These are phyloP conservation scores for Colletotrichum liaoningense DNA, from an alignment of 2,329 filamentous ascomycete species.

Conservation along the genomic window DNA sequence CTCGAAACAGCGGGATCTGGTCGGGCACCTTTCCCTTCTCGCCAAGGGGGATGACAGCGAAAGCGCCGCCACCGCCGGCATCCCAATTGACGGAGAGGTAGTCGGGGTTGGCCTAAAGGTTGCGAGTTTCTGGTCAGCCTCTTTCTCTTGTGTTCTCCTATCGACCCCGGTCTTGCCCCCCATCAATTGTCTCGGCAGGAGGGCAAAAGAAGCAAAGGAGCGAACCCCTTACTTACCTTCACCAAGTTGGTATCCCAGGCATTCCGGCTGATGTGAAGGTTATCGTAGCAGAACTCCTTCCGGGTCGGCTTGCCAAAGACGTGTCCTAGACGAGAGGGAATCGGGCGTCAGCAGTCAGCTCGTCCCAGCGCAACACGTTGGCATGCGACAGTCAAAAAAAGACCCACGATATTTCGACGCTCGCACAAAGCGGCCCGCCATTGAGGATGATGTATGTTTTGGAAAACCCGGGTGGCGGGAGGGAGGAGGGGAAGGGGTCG, in stretches of 20 bases:
- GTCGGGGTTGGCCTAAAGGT: slow-evolving; percentile 85
- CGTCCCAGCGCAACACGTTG: slow-evolving; percentile 42
- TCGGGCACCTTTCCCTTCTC: slow-evolving; percentile 94
- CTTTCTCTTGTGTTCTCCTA: background rate
- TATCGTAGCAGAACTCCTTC: slow-evolving; percentile 99
- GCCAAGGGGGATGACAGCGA: slow-evolving; percentile 91
- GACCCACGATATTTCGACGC: slow-evolving; percentile 76
- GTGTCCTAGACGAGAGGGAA: slow-evolving; percentile 75
- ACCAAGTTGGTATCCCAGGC: slow-evolving; percentile 99
- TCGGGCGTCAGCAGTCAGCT: slow-evolving; percentile 39
- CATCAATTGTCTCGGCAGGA: slow-evolving; percentile 16
- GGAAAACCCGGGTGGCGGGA: background rate
- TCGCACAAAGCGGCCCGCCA: slow-evolving; percentile 75
- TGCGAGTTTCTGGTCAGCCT: slow-evolving; percentile 15
- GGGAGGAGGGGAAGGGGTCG: background rate
- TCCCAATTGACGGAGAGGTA: slow-evolving; percentile 99
- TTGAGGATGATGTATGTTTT: slow-evolving; percentile 45
- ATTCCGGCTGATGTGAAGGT: slow-evolving; percentile 96
- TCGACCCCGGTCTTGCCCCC: background rate
- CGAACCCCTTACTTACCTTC: slow-evolving; percentile 85
- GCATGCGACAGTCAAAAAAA: slow-evolving; percentile 32
- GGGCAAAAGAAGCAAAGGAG: background rate
- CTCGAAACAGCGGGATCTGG: slow-evolving; percentile 92
- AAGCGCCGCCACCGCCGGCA: slow-evolving; percentile 92
- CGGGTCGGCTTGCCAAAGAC: slow-evolving; percentile 96